These are phyloP conservation scores for Pilasporangium apinafurcum DNA, from an alignment of 352 stramenopile species.

Conservation along the genomic window DNA sequence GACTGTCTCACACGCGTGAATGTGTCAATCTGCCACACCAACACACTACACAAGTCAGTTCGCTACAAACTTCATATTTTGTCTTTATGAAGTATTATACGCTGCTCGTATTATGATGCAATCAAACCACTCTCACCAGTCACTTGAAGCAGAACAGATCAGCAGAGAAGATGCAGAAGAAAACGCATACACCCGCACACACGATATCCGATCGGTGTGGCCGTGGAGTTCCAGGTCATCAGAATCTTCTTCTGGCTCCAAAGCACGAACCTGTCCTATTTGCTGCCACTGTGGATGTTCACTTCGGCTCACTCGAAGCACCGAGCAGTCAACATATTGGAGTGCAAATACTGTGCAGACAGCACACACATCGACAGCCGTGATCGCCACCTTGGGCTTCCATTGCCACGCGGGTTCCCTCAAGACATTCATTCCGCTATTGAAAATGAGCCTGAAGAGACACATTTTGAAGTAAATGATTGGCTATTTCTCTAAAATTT, in stretches of 20 bases:
- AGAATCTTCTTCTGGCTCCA: conserved; percentile 17
- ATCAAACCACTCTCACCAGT: conserved; percentile 25
- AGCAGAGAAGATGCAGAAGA: conserved; percentile 7
- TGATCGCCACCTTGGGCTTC: conserved; percentile 27
- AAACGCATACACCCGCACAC: conserved; percentile 19
- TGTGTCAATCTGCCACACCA: conserved; percentile 53
- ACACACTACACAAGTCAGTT: conserved; percentile 26
- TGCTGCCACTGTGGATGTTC: neutral
- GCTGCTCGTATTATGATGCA: neutral
- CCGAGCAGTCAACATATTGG: conserved; percentile 34
- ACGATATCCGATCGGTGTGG: conserved; percentile 35
- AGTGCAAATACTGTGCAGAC: conserved; percentile 38
- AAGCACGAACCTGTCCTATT: neutral
- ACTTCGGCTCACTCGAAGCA: conserved; percentile 39
- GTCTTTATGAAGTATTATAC: conserved; percentile 1
- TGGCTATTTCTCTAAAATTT: no score
- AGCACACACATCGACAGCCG: conserved; percentile 21
- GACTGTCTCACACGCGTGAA: conserved; percentile 16
- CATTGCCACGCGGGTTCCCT: conserved; percentile 34
- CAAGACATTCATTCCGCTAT: conserved; percentile 28
- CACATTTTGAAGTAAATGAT: no score
- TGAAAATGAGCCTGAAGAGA: no score
- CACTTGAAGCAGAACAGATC: conserved; percentile 55
- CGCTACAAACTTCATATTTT: no score
- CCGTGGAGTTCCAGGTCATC: conserved; percentile 45